Conservation (phyloP, 305 asterid genomes). For the Fraxinus floribunda region DNA sequence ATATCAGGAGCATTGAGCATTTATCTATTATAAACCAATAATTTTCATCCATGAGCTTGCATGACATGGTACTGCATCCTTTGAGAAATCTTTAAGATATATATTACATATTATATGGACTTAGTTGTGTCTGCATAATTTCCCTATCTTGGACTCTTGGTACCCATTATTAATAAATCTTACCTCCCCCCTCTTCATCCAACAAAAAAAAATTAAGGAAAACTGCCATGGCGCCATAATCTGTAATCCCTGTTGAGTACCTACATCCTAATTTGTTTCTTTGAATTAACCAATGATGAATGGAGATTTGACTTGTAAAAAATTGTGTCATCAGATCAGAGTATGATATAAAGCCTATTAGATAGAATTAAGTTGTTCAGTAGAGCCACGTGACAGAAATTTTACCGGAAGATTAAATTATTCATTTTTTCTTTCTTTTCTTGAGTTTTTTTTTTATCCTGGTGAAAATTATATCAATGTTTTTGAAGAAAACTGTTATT, state of each 20-base stretch:
- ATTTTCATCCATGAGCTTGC: not conserved
- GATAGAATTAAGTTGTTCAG: not conserved
- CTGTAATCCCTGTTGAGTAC: not conserved
- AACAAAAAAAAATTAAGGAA: not conserved
- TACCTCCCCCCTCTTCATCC: not conserved
- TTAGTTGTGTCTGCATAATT: not conserved
- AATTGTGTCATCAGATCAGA: not conserved
- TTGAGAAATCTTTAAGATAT: not conserved
- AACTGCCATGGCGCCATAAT: not conserved
- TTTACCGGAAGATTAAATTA: not conserved
- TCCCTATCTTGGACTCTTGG: not conserved
- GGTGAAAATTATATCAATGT: not conserved
- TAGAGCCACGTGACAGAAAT: not conserved
- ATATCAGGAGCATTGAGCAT: not conserved
- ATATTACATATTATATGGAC: not conserved
- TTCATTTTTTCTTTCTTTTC: not conserved
- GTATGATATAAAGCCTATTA: not conserved
- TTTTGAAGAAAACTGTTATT: not conserved
- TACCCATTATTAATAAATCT: not conserved
- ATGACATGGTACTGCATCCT: not conserved
- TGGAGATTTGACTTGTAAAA: not conserved
- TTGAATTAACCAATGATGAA: not conserved
- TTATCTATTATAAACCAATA: not conserved
- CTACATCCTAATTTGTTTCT: not conserved
- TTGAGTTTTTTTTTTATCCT: not conserved